phyloP scores from a whole-genome alignment of 2,329 filamentous ascomycete species.

The Fusarium goolgardi region DNA sequence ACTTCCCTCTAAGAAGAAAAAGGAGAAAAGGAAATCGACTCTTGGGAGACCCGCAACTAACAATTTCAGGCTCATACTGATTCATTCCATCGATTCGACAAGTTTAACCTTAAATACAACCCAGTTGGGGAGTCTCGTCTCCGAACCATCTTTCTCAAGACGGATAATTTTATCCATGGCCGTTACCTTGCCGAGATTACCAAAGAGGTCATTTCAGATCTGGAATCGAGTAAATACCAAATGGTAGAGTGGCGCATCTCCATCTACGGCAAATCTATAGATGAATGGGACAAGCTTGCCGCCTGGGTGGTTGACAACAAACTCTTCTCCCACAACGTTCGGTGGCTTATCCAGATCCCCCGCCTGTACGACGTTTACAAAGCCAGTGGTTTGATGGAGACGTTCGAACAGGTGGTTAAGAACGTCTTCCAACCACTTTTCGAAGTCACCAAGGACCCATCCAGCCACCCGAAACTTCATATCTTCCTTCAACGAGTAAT shows the following conservation, averaged over 20 bases:
- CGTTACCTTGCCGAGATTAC: slow-evolving; percentile 97
- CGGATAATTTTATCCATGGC: slow-evolving; percentile 96
- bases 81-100: slow-evolving; percentile 98
- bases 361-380: slow-evolving; percentile 97
- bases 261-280: slow-evolving; percentile 89
- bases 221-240: slow-evolving; percentile 99
- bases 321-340: slow-evolving; percentile 95
- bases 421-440: slow-evolving; percentile 96
- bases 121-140: slow-evolving; percentile 94
- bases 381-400: slow-evolving; percentile 84
- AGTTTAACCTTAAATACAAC: slow-evolving; percentile 99
- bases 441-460: slow-evolving; percentile 89
- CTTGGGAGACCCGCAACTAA: slow-evolving; percentile 13
- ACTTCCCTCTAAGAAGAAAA: slow-evolving; percentile 34
- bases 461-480: slow-evolving; percentile 90
- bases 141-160: slow-evolving; percentile 98
- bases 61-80: slow-evolving; percentile 83
- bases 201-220: slow-evolving; percentile 95
- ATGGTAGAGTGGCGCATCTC: slow-evolving; percentile 99
- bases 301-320: slow-evolving; percentile 99
- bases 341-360: slow-evolving; percentile 96
- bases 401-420: slow-evolving; percentile 87
- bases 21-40: no score
- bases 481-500: slow-evolving; percentile 95
- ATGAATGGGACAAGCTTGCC: slow-evolving; percentile 98